Conservation (phyloP, 495 filamentous ascomycete genomes). For the Aspergillus funiculosus region DNA sequence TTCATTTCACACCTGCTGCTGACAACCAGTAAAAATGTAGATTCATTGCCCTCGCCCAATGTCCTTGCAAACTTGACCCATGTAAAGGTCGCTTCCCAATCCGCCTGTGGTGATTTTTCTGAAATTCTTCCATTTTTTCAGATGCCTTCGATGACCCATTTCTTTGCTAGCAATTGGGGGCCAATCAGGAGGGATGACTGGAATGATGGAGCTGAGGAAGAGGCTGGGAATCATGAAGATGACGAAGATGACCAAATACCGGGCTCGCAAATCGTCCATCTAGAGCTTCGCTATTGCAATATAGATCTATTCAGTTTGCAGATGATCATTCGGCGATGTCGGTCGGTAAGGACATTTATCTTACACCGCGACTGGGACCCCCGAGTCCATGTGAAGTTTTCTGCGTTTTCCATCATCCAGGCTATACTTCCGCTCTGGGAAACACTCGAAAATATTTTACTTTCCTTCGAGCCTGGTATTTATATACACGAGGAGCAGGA, state of each 20-base stretch:
- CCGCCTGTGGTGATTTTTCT: conserved; percentile 1
- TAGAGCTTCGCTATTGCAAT: conserved; percentile 6
- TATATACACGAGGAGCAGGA: conserved; percentile 5
- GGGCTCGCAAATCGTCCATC: not conserved
- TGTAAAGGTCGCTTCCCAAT: conserved; percentile 5
- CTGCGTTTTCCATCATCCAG: not conserved
- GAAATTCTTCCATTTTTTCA: conserved; percentile 6
- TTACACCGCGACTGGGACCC: conserved; percentile 8
- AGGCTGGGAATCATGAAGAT: not conserved
- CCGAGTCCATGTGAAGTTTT: conserved; percentile 1
- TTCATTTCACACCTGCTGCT: conserved; percentile 6
- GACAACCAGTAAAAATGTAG: conserved; percentile 2
- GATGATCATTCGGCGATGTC: not conserved
- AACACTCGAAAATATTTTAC: conserved; percentile 1
- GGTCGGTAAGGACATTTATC: conserved; percentile 2
- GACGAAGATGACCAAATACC: not conserved
- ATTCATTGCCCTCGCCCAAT: not conserved
- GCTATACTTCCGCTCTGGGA: not conserved
- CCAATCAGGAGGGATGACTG: conserved; percentile 2
- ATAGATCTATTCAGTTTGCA: conserved; percentile 2
- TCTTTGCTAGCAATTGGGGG: conserved; percentile 10
- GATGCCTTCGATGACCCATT: conserved; percentile 9
- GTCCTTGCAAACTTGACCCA: conserved; percentile 7
- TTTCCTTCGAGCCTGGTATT: conserved; percentile 1
- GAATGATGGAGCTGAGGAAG: not conserved